Percentiles rank a stretch among this genome's conserved stretches.
These are phyloP conservation scores for Acer campestre DNA, from an alignment of 345 rosid species.

Conservation along the genomic window DNA sequence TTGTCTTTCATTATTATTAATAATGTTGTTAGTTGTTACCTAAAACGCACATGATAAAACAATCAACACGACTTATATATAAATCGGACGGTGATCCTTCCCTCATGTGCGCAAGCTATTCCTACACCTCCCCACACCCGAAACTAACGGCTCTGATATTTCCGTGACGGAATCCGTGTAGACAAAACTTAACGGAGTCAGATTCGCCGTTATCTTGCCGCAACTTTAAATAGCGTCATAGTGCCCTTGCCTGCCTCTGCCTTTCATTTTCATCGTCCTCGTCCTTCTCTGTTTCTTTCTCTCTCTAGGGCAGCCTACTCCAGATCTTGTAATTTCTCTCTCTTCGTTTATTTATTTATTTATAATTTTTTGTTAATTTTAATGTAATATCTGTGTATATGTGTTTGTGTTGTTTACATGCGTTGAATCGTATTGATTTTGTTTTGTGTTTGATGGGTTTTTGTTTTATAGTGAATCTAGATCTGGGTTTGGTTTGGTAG, in stretches of 20 bases:
- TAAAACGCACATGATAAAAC: no score
- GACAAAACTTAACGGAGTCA: constrained; percentile 9
- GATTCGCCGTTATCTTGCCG: not conserved
- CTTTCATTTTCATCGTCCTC: not conserved
- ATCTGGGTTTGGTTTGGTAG: constrained; percentile 25
- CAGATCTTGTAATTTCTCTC: constrained; percentile 23
- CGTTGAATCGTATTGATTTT: not conserved
- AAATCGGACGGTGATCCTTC: not conserved
- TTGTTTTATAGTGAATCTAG: not conserved
- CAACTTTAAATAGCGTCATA: not conserved
- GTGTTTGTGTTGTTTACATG: not conserved
- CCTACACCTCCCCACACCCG: not conserved
- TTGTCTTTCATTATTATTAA: no score
- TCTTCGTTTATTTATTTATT: not conserved
- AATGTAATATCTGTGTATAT: not conserved
- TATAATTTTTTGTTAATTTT: not conserved
- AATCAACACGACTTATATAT: no score
- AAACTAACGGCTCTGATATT: not conserved
- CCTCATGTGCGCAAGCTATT: no score
- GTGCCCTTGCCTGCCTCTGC: no score
- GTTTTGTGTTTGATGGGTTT: not conserved
- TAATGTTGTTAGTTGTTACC: no score
- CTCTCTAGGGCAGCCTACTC: constrained; percentile 9
- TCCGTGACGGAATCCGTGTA: not conserved
- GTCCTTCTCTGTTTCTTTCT: not conserved